Conservation (phyloP, 2,329 filamentous ascomycete species). For the Beauveria australis region DNA sequence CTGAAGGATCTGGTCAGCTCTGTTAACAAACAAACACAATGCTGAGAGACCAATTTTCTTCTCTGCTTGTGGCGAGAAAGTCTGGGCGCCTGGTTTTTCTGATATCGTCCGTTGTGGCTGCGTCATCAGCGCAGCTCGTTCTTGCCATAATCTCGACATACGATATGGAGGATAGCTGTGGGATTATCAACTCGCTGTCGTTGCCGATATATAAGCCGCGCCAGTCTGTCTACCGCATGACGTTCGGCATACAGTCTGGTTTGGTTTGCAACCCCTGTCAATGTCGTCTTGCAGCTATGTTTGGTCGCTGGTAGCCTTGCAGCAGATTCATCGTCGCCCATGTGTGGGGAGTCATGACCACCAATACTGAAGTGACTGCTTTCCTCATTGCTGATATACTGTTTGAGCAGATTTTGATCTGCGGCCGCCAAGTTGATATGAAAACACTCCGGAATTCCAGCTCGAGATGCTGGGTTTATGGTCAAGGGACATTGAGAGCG, state of each 20-base stretch:
- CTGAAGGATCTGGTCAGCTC: neutral
- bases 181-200: neutral
- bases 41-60: neutral
- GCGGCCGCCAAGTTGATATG: neutral
- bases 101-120: neutral
- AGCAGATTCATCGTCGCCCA: neutral
- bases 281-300: neutral
- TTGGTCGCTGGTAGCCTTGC: neutral
- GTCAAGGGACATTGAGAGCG: neutral
- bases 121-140: neutral
- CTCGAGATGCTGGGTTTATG: neutral
- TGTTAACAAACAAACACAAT: neutral
- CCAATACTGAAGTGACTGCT: neutral
- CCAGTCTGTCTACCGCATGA: neutral
- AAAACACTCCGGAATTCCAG: neutral
- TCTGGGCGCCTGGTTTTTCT: neutral
- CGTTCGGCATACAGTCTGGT: neutral
- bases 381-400: neutral
- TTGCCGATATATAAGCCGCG: neutral
- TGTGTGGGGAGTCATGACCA: neutral
- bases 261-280: neutral
- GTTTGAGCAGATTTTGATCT: neutral
- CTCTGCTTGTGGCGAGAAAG: neutral
- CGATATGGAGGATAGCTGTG: neutral
- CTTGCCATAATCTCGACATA: neutral